Base-by-base conservation (phyloP, 1,284 basidiomycete genomes). In the Cryptococcus neoformans region DNA sequence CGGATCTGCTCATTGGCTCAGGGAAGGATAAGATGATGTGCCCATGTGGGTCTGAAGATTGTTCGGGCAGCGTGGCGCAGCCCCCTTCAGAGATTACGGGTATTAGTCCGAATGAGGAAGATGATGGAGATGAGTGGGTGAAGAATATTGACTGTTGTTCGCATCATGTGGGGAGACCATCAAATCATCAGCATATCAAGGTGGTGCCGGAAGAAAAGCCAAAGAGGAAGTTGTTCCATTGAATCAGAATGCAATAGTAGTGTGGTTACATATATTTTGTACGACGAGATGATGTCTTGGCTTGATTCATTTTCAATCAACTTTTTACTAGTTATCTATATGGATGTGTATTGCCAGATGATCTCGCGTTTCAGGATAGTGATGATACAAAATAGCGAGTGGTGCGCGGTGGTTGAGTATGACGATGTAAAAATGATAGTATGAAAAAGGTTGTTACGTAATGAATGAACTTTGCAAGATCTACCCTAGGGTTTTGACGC, bases 1-100 rank as follows among this genome's bases (percentile, higher is more conserved):
- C 90, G n/a, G 92, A 97, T 71, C 78, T 99, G 48, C 81, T 98
- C 55, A 86, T 89, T 68, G 95, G 95, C 39, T 81, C 80, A 57
- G 87, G 88, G 57, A 83, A 83, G 7, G 85, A 86, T 67, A 86
- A 85, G 44, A 80, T 93, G 59, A 81, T 92, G 58, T 94, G 91
- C 69, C 85, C 87, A n/a, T 90, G 86, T 72, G 80, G 82, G 44
- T 78, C 79, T 44, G 75, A 78, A 50, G 73, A 77, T 49, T 79
- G 77, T 55, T 78, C 78, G 39, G 80, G 79, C 6, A 73, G 72
- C n/a, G 62, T 79, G 55, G 69, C 73, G 47, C 67, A 68, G n/a
- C 74, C 75, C 16, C 77, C 78, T 0, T 58, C 60, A 10, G 76
- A 78, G 48, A 56, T 73, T 14, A 72, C 71, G n/a, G 74, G 71